Conservation (phyloP, 2,329 filamentous ascomycete genomes). For the Hymenoscyphus infarciens region DNA sequence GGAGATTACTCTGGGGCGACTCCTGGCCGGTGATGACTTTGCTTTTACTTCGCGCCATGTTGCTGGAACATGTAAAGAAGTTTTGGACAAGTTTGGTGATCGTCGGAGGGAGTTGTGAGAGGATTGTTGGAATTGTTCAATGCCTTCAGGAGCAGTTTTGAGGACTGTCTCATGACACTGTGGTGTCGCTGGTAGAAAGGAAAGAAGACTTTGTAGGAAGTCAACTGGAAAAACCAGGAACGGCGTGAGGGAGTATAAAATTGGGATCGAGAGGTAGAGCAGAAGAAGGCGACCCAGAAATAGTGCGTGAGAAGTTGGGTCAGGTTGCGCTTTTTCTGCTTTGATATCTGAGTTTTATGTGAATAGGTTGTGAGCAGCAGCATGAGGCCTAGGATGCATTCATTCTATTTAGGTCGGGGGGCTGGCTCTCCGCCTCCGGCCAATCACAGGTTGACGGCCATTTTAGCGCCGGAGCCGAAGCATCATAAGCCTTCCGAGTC, state of each 20-base stretch:
- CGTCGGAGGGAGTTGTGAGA: not conserved
- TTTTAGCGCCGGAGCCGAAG: not conserved
- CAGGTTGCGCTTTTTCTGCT: not conserved
- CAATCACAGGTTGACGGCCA: not conserved
- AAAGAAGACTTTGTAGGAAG: slow-evolving; percentile 15
- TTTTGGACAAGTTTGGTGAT: slow-evolving; percentile 5
- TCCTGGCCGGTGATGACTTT: slow-evolving; percentile 8
- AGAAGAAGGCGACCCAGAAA: not conserved
- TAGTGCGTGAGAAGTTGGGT: not conserved
- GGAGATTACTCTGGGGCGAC: slow-evolving; percentile 7
- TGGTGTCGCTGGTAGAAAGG: slow-evolving; percentile 6
- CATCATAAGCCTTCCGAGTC: not conserved
- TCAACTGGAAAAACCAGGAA: slow-evolving; percentile 3
- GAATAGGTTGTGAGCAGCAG: slow-evolving; percentile 1
- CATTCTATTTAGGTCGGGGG: slow-evolving; percentile 6
- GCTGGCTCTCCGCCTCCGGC: not conserved
- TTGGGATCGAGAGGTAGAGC: not conserved
- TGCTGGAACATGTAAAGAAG: slow-evolving; percentile 5
- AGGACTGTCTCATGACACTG: slow-evolving; percentile 6
- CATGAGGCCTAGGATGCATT: not conserved
- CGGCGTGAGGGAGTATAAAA: not conserved
- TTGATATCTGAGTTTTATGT: slow-evolving; percentile 10
- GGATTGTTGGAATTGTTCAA: slow-evolving; percentile 3
- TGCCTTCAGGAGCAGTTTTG: slow-evolving; percentile 12
- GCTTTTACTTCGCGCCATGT: slow-evolving; percentile 18